Conservation (phyloP, 2,329 filamentous ascomycete species). For the Juglanconis oblonga region DNA sequence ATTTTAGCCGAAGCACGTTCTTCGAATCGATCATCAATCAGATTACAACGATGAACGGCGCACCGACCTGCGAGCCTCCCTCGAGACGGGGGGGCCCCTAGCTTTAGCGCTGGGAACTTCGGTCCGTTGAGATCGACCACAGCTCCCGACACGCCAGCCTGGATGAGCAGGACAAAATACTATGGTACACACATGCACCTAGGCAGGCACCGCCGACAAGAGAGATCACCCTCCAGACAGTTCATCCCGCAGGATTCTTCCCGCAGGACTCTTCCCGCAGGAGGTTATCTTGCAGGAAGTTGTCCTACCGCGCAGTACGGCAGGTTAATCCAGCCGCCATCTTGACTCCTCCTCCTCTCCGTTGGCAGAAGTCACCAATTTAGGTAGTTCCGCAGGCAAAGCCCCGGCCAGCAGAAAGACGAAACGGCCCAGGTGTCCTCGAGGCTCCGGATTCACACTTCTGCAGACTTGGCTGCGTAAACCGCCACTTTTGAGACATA, state of each 20-base stretch:
- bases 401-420: not conserved
- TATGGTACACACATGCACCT: not conserved
- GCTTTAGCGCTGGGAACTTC: not conserved
- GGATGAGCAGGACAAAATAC: not conserved
- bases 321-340: too few species aligned
- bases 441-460: not conserved
- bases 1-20: not conserved
- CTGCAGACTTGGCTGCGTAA: not conserved
- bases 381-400: not conserved
- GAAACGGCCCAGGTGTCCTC: not conserved
- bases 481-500: constrained; percentile 18
- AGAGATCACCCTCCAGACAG: not conserved
- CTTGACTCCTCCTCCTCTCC: not conserved
- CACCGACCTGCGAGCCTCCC: not conserved
- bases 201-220: not conserved
- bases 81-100: not conserved
- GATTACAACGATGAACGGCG: not conserved
- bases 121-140: not conserved
- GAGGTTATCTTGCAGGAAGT: too few species aligned
- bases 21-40: not conserved
- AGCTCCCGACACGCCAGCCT: not conserved
- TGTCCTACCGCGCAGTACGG: too few species aligned
- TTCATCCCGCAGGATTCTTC: not conserved
- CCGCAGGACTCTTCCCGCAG: too few species aligned
- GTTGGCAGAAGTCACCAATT: not conserved